phyloP scores from a whole-genome alignment of 164 flowering plant species.

The Platanus orientalis region DNA sequence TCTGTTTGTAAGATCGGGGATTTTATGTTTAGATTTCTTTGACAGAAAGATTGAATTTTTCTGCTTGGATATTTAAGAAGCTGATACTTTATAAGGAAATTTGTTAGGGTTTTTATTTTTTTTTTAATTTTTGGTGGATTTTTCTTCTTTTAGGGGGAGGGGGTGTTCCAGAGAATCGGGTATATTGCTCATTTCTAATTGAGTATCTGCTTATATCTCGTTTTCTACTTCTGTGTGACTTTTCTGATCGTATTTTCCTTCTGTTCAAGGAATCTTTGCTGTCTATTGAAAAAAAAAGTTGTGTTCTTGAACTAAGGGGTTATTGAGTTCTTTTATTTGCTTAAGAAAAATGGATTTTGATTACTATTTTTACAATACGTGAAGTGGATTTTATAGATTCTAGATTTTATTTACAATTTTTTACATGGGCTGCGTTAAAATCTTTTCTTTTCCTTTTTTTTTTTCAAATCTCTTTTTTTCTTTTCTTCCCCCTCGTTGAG shows the following conservation, averaged over 20 bases:
- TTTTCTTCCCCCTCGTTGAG: no score
- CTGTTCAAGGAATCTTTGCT: background rate
- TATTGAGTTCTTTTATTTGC: background rate
- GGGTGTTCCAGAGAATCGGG: no score
- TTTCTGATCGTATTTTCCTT: background rate
- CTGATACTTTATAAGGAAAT: no score
- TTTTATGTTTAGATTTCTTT: background rate
- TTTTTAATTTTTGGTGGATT: no score
- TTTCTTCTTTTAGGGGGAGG: no score
- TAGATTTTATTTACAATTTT: background rate
- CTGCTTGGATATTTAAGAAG: no score
- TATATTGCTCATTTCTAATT: no score
- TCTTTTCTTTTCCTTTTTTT: background rate
- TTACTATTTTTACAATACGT: no score
- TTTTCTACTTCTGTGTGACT: no score
- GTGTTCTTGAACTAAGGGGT: background rate
- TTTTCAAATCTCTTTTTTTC: background rate
- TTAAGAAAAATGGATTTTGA: no score
- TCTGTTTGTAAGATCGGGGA: background rate
- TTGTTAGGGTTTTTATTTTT: no score
- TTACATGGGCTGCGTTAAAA: background rate
- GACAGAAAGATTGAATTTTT: background rate
- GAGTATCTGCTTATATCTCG: background rate
- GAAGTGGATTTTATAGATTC: no score
- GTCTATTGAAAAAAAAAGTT: background rate